phyloP scores from a whole-genome alignment of 164 flowering plant genomes.

The Annona cherimola region DNA sequence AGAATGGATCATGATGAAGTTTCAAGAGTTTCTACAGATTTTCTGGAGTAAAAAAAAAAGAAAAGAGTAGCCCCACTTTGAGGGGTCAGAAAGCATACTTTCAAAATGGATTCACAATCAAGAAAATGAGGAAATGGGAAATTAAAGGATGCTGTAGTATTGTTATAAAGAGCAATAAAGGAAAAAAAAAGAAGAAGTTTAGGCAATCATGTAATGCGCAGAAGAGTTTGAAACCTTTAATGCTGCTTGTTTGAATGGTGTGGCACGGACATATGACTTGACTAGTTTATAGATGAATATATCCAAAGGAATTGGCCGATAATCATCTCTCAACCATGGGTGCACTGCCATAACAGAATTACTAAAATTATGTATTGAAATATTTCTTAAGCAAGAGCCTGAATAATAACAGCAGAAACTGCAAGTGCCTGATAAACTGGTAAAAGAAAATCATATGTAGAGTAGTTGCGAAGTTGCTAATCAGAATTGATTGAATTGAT shows the following conservation, averaged over 20 bases:
- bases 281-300: slow-evolving; percentile 66
- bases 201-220: not conserved
- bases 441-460: not conserved
- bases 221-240: slow-evolving; percentile 47
- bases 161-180: too few species aligned
- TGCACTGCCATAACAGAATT: slow-evolving; percentile 55
- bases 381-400: slow-evolving; percentile 60
- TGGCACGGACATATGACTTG: slow-evolving; percentile 75
- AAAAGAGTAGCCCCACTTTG: too few species aligned
- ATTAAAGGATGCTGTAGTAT: too few species aligned
- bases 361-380: slow-evolving; percentile 47
- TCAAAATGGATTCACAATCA: too few species aligned
- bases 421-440: not conserved
- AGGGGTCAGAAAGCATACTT: too few species aligned
- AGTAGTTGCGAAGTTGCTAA: not conserved
- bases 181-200: too few species aligned
- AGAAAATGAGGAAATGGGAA: too few species aligned
- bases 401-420: not conserved
- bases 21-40: too few species aligned
- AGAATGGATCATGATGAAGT: too few species aligned
- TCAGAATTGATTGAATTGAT: not conserved
- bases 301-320: slow-evolving; percentile 59
- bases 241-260: slow-evolving; percentile 83
- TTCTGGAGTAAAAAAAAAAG: too few species aligned
- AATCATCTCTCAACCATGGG: slow-evolving; percentile 76